phyloP scores from a whole-genome alignment of 495 filamentous ascomycete species.

The Aspergillus funiculosus region DNA sequence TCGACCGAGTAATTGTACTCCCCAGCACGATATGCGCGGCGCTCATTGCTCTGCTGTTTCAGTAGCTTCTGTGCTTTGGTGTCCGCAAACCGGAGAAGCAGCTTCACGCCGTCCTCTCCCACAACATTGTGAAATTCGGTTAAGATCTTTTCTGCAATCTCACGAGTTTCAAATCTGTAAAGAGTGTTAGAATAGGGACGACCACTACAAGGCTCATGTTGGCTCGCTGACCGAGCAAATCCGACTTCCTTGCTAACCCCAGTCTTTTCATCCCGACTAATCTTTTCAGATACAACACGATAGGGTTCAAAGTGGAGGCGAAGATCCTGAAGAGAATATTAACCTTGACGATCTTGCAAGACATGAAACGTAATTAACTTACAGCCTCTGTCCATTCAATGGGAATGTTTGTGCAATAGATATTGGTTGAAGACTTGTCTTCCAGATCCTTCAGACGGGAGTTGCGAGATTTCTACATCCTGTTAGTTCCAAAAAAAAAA shows the following conservation, averaged over 20 bases:
- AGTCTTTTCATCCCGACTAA: conserved; percentile 74
- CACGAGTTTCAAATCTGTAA: conserved; percentile 74
- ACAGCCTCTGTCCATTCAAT: conserved; percentile 84
- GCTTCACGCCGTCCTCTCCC: conserved; percentile 62
- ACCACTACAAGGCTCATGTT: not conserved
- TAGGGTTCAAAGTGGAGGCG: conserved; percentile 63
- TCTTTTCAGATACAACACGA: conserved; percentile 82
- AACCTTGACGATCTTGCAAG: not conserved
- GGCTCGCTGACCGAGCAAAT: conserved; percentile 73
- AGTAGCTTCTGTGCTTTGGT: conserved; percentile 93
- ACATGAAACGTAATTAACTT: conserved; percentile 23
- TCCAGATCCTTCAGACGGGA: conserved; percentile 87
- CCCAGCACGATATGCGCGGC: conserved; percentile 85
- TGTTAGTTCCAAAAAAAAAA: conserved; percentile 12
- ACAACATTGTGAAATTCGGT: conserved; percentile 66
- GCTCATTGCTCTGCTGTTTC: conserved; percentile 88
- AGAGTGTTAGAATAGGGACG: not conserved
- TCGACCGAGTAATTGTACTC: conserved; percentile 74
- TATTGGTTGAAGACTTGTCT: conserved; percentile 81
- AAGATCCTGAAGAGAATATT: conserved; percentile 30
- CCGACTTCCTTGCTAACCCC: conserved; percentile 94
- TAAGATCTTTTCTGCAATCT: conserved; percentile 82
- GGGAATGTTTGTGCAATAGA: conserved; percentile 95
- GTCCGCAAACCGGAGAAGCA: conserved; percentile 95
- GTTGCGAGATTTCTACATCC: conserved; percentile 82